Evolutionary conservation across 163 green algal species (phyloP).

Genomic region (Prototheca cutis): DNA sequence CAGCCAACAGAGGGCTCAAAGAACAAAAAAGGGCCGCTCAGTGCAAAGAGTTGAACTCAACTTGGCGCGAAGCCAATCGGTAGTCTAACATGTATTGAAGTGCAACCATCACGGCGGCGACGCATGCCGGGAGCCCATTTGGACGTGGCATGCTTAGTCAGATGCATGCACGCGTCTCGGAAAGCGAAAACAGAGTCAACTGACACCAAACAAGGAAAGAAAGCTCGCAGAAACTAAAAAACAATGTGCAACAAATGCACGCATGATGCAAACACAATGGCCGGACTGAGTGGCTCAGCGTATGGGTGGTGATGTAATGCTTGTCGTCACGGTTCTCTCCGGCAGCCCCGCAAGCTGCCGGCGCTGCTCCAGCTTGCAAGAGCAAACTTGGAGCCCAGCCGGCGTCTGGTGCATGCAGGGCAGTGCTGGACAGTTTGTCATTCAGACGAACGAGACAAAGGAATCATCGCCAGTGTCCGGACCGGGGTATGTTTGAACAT

Average conservation of each 20-base stretch:
- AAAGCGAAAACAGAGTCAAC: too few species aligned
- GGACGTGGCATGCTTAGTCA: neutral
- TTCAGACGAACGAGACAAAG: constrained; percentile 68
- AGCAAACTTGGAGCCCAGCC: too few species aligned
- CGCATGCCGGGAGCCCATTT: neutral
- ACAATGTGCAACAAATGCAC: too few species aligned
- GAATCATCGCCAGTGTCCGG: constrained; percentile 22
- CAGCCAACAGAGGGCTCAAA: neutral
- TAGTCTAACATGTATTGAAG: constrained; percentile 28
- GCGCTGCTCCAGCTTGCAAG: too few species aligned
- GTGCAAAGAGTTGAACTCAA: constrained; percentile 34
- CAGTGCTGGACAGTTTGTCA: constrained; percentile 43
- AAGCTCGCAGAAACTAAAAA: too few species aligned
- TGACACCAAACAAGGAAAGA: too few species aligned
- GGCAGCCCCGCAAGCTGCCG: too few species aligned
- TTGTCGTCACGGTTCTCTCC: constrained; percentile 55
- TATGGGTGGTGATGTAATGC: constrained; percentile 69
- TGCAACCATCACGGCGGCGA: constrained; percentile 8
- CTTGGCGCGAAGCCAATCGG: constrained; percentile 17
- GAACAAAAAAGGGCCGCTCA: constrained; percentile 14
- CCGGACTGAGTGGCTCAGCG: constrained; percentile 56
- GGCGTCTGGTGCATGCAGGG: too few species aligned
- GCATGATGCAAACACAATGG: too few species aligned
- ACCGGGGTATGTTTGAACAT: too few species aligned
- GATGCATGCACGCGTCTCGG: too few species aligned